These are phyloP conservation scores for Smallanthus sonchifolius DNA, from an alignment of 129 eudicot genomes.

Conservation along the genomic window DNA sequence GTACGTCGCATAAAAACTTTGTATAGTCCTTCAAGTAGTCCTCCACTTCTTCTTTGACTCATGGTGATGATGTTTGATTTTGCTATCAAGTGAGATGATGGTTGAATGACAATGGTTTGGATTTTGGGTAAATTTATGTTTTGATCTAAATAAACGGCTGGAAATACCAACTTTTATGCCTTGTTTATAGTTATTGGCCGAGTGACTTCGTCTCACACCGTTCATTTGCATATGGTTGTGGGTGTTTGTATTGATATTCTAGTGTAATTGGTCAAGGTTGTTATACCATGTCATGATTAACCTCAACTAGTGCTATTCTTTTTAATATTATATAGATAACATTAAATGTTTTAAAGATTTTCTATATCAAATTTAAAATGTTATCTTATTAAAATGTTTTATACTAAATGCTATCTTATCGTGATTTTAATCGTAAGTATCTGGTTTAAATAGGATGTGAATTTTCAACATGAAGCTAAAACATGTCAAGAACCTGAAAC, in stretches of 20 bases:
- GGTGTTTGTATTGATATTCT: background rate
- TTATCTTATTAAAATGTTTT: too few species aligned
- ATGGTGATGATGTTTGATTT: constrained; percentile 24
- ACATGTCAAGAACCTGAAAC: too few species aligned
- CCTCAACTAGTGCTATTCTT: too few species aligned
- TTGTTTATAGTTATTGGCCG: background rate
- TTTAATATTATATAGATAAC: too few species aligned
- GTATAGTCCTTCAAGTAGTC: constrained; percentile 62
- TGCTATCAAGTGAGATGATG: background rate
- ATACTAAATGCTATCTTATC: too few species aligned
- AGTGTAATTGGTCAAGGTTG: background rate
- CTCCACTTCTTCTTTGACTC: constrained; percentile 46
- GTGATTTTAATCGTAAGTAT: too few species aligned
- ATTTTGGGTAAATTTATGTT: background rate
- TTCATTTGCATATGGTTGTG: background rate
- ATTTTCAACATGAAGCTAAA: too few species aligned
- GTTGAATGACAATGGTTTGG: background rate
- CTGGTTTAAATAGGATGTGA: too few species aligned
- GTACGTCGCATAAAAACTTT: constrained; percentile 63
- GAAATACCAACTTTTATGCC: constrained; percentile 8
- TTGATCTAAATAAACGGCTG: background rate
- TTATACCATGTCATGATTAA: background rate
- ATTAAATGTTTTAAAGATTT: too few species aligned
- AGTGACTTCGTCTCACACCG: background rate
- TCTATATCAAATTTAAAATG: too few species aligned